Evolutionary conservation across 371 early-diverging fungal genomes (phyloP).

Genomic region (Mortierella sp.): DNA sequence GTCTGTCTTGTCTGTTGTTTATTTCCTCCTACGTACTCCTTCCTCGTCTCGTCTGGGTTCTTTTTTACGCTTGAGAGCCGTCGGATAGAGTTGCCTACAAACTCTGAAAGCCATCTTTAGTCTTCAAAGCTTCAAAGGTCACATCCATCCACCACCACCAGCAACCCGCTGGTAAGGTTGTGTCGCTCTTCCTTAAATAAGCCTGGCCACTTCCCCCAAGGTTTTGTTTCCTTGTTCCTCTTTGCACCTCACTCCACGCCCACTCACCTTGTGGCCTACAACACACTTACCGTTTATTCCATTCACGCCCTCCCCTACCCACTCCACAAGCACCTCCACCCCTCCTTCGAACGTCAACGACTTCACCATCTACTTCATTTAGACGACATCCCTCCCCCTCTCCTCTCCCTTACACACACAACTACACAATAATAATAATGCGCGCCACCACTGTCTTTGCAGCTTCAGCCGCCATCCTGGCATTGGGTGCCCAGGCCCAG

Average conservation of each 20-base stretch:
- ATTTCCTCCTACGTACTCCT: no score
- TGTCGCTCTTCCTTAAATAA: neutral
- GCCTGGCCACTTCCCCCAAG: neutral
- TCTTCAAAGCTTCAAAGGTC: no score
- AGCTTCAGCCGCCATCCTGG: constrained; percentile 43
- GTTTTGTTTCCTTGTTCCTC: constrained; percentile 27
- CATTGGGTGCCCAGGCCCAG: constrained; percentile 43
- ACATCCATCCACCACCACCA: no score
- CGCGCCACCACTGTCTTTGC: constrained; percentile 38
- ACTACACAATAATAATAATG: constrained; percentile 12
- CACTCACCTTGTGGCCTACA: constrained; percentile 19
- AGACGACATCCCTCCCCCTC: neutral
- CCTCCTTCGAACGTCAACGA: neutral
- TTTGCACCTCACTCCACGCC: constrained; percentile 29
- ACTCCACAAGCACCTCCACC: neutral
- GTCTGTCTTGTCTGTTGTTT: no score
- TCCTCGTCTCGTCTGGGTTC: neutral
- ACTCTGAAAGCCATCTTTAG: neutral
- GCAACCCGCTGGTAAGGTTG: no score
- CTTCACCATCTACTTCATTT: neutral
- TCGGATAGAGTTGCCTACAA: neutral
- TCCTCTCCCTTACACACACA: neutral
- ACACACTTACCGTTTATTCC: constrained; percentile 7
- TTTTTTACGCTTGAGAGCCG: constrained; percentile 14
- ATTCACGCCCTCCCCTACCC: neutral